phyloP scores from a whole-genome alignment of 2,329 filamentous ascomycete genomes.

The Talaromyces islandicus region DNA sequence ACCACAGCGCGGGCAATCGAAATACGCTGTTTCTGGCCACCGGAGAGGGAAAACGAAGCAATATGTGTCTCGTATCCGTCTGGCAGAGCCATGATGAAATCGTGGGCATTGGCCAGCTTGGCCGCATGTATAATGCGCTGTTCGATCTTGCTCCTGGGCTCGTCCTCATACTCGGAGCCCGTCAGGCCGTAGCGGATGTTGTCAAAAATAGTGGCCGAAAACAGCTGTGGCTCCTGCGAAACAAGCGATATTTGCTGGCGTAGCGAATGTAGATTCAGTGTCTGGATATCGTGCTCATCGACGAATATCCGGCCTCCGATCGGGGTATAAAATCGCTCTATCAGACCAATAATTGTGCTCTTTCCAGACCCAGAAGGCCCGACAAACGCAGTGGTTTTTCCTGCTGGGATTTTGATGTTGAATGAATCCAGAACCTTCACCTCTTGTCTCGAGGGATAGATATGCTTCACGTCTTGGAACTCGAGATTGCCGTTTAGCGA shows the following conservation, averaged over 20 bases:
- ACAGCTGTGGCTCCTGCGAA: slow-evolving; percentile 86
- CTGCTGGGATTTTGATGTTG: slow-evolving; percentile 71
- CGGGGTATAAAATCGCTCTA: slow-evolving; percentile 91
- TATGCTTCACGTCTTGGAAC: slow-evolving; percentile 77
- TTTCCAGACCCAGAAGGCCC: slow-evolving; percentile 93
- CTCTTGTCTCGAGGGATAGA: slow-evolving; percentile 89
- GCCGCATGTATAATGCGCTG: slow-evolving; percentile 74
- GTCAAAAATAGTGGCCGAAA: slow-evolving; percentile 79
- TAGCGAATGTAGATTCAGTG: slow-evolving; percentile 81
- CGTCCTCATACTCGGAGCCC: slow-evolving; percentile 69
- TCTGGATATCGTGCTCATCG: slow-evolving; percentile 75
- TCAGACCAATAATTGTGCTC: slow-evolving; percentile 84
- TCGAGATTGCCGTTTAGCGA: slow-evolving; percentile 71
- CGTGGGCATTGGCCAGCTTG: slow-evolving; percentile 87
- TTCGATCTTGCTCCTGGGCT: slow-evolving; percentile 60
- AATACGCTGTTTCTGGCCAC: slow-evolving; percentile 95
- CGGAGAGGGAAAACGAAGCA: slow-evolving; percentile 89
- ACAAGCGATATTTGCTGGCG: slow-evolving; percentile 89
- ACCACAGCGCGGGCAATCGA: slow-evolving; percentile 89
- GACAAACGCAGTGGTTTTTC: slow-evolving; percentile 88
- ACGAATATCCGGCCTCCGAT: slow-evolving; percentile 72
- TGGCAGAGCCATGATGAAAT: slow-evolving; percentile 76
- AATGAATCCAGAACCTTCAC: slow-evolving; percentile 84
- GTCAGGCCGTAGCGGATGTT: slow-evolving; percentile 91
- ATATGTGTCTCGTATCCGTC: slow-evolving; percentile 91